A percentile compares a stretch with the other conserved stretches of the same genome.
These are phyloP conservation scores for Musa itinerans DNA, from an alignment of 176 grass and related monocot genomes.

Conservation along the genomic window DNA sequence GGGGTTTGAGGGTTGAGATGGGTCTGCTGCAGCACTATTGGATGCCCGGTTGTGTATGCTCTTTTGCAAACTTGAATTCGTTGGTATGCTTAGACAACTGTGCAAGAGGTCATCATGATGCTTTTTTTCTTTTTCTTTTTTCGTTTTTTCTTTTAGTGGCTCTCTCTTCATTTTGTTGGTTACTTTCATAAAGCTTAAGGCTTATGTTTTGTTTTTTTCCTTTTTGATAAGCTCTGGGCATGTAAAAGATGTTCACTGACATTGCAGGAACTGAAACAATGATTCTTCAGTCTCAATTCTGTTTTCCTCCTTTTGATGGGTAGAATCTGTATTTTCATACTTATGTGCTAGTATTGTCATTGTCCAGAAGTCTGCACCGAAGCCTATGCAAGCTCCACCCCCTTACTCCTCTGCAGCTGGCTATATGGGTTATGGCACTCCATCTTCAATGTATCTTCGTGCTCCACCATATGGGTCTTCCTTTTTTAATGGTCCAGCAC, in stretches of 20 bases:
- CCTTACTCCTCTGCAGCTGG: slow-evolving; percentile 30
- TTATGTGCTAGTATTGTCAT: slow-evolving; percentile 4
- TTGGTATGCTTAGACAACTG: no score
- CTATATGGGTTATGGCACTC: slow-evolving; percentile 50
- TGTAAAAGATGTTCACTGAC: background rate
- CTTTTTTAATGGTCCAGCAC: slow-evolving; percentile 40
- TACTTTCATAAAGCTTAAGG: background rate
- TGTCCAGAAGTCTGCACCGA: slow-evolving; percentile 39
- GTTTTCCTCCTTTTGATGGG: background rate
- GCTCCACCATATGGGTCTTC: slow-evolving; percentile 48
- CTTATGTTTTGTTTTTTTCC: no score
- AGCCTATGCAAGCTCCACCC: slow-evolving; percentile 44
- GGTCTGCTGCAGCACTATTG: no score
- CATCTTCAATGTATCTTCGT: slow-evolving; percentile 58
- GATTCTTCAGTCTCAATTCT: background rate
- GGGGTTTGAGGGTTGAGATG: no score
- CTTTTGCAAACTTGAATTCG: no score
- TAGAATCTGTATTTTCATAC: background rate
- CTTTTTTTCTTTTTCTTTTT: background rate
- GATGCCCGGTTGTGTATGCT: no score
- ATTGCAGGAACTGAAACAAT: background rate
- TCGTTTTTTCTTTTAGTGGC: background rate
- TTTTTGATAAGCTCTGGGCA: background rate
- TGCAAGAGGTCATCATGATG: background rate
- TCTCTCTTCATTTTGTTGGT: background rate